Base-by-base conservation (phyloP, 202 grass and related monocot species). In the Sporobolus alterniflorus region DNA sequence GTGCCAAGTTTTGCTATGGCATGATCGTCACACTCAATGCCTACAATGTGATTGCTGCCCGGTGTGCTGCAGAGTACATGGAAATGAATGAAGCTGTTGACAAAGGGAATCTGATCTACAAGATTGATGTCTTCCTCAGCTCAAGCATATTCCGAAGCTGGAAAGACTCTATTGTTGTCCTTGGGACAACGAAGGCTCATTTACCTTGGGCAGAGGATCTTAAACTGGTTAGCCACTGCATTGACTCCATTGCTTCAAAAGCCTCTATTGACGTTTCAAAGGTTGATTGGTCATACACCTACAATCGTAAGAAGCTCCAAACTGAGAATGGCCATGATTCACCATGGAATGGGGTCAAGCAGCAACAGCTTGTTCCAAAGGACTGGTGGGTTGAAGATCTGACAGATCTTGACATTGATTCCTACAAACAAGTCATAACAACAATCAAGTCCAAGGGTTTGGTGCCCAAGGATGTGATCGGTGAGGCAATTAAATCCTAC, bases 341-440 rank as follows among this genome's bases (percentile, higher is more conserved):
- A 13, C 87, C 91, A 28, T 92, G 90, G 85, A 92, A 92, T 81
- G 90, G 93, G 34, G 85, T 95, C 60, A 92, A 91, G 49, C 87
- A 88, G 74, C 89, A 92, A 30, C 84, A 81, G 46, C 81, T 30
- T 28, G 96, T 99, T 50, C 96, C 96, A 21, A 96, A 94, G 72
- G 96, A 99, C 82, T 99, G 96, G 96, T 99, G 92, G 92, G 89
- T 94, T 21, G 96, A 99, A 67, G 93, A 99, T 86, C 83, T 99
- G 22, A 89, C 82, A 11, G 89, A 96, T 72, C 84, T 99, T 0
- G 93, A 92, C 63, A 92, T 96, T 22, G 96, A 96, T 83, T 78
- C 83, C 56, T 99, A 90, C 75, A 92, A 92, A 73, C 85, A 89
- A 77, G 69, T 99, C 79, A 92, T 96, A 73, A 73, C 82, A 71